A percentile compares a stretch with the other conserved stretches of the same genome.
Evolutionary conservation across 257 asterid genomes (phyloP).

Genomic region (Solanum commersonii): DNA sequence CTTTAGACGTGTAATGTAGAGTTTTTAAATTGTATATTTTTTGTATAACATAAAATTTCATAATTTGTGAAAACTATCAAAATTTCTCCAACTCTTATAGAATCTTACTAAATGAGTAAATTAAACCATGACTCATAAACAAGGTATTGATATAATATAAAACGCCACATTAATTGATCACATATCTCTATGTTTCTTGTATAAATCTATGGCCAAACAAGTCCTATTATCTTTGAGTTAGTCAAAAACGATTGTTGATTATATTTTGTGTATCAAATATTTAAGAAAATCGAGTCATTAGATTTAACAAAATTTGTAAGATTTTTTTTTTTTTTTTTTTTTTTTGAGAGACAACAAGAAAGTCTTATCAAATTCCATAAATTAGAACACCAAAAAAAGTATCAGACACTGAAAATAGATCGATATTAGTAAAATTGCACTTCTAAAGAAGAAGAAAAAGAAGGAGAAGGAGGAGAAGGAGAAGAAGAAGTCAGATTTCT

Average conservation of each 20-base stretch:
- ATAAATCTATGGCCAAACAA: not conserved
- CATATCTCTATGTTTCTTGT: not conserved
- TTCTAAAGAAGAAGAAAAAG: no score
- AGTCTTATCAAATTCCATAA: not conserved
- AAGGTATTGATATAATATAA: not conserved
- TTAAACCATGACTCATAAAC: not conserved
- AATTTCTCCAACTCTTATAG: not conserved
- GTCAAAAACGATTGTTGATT: not conserved
- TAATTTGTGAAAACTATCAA: not conserved
- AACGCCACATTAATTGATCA: no score
- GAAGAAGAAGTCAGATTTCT: no score
- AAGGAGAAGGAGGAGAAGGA: no score
- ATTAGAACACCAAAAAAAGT: not conserved
- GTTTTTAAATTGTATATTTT: not conserved
- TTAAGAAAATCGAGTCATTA: not conserved
- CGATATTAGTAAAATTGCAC: not conserved
- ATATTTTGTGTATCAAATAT: no score
- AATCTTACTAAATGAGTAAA: not conserved
- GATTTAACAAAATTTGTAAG: not conserved
- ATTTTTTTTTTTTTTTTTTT: not conserved
- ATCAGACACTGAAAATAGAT: not conserved
- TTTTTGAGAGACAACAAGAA: not conserved
- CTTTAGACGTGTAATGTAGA: fast-evolving
- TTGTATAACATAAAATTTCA: not conserved
- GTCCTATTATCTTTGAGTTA: not conserved